Base-by-base conservation (phyloP, 768 basidiomycete genomes). In the Clitopilus passeckerianus region DNA sequence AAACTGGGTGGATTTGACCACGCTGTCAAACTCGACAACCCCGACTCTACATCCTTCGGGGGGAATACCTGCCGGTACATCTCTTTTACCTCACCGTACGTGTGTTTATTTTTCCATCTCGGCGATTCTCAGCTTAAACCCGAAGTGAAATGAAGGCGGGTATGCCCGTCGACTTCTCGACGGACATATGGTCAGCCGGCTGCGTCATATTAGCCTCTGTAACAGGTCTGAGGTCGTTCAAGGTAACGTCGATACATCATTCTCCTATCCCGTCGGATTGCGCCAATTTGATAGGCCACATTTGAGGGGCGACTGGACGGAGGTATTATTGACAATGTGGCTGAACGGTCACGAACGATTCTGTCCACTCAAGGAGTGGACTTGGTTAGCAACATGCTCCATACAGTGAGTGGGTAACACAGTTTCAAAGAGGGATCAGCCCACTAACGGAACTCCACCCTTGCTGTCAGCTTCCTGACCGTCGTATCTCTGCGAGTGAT, bases 101-200 rank as follows among this genome's bases (percentile, higher is more conserved):
- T 58, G 18, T 30, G n/a, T 7, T 6, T 22, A 10, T 55, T 14
- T 14, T 27, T 55, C 54, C 16, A 12, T 24, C 54, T 5, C 6
- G 22, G n/a, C 54, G 22, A 18, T 5, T 3, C n/a, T 41, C 12
- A 24, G 16, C 22, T 53, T 53, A 7, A 7, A 16, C 18, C 57
- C 15, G 6, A 44, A 83, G 82, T 24, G 81, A 83, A 64, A 71
- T 80, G 1, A 59, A 72, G 6, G 61, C 66, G 0, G 64, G 68
- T n/a, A 50, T 50, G 23, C 64, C 74, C 1, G 73, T 76, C 52
- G 69, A 71, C 35, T 77, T 73, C 59, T 57, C 71, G 6, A 67
- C 72, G 3, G 82, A 83, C 63, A 34, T 80, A 23, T 83, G 80
- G 80, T 81, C 81, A 1, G 57, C 80, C 24, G 82, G 80, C 4